Conservation (phyloP, 2,329 filamentous ascomycete species). For the Emmonsiellopsis sp. region DNA sequence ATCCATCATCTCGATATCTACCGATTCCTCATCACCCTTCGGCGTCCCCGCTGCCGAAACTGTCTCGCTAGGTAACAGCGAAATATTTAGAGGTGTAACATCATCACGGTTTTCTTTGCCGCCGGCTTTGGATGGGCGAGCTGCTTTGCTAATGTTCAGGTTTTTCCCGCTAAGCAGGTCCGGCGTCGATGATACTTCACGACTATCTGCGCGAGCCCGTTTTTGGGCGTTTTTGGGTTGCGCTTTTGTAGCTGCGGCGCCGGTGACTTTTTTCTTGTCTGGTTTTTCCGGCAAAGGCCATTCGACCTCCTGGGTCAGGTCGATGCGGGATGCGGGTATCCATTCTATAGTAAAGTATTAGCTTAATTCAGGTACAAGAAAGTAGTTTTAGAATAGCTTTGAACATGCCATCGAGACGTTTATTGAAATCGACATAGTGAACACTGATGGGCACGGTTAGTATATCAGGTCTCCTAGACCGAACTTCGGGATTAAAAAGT, state of each 20-base stretch:
- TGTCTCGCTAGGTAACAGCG: slow-evolving; percentile 24
- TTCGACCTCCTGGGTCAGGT: slow-evolving; percentile 84
- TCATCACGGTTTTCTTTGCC: slow-evolving; percentile 52
- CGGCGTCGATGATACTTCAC: slow-evolving; percentile 49
- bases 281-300: slow-evolving; percentile 89
- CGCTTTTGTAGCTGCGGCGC: slow-evolving; percentile 37
- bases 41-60: slow-evolving; percentile 31
- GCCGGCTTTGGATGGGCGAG: slow-evolving; percentile 46
- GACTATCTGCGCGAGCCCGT: slow-evolving; percentile 35
- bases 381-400: not conserved
- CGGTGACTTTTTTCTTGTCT: slow-evolving; percentile 71
- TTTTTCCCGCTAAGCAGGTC: slow-evolving; percentile 42
- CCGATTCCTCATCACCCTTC: slow-evolving; percentile 22
- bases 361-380: slow-evolving; percentile 3
- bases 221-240: slow-evolving; percentile 52
- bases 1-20: slow-evolving; percentile 37
- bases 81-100: slow-evolving; percentile 22
- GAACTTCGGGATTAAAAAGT: not conserved
- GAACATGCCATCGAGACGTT: slow-evolving; percentile 52
- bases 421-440: slow-evolving; percentile 98
- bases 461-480: not conserved
- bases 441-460: slow-evolving; percentile 40
- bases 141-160: slow-evolving; percentile 34
- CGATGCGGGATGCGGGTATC: slow-evolving; percentile 72
- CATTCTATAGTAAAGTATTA: slow-evolving; percentile 57